Conservation (phyloP, 2,329 filamentous ascomycete species). For the Venturia nashicola region DNA sequence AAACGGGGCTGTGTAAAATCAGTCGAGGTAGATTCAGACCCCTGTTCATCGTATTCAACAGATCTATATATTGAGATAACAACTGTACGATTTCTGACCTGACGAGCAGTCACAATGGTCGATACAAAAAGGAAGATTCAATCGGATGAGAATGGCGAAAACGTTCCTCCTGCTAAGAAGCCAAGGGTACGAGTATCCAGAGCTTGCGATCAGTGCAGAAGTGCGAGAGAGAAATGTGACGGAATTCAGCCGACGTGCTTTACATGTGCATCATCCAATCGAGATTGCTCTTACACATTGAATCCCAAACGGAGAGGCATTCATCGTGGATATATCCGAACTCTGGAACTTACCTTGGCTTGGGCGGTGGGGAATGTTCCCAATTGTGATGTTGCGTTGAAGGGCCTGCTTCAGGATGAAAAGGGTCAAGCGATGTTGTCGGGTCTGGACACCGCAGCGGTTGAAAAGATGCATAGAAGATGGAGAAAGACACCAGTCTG, state of each 20-base stretch:
- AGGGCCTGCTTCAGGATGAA: conserved; percentile 38
- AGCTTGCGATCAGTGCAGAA: conserved; percentile 48
- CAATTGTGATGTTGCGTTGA: conserved; percentile 46
- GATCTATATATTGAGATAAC: neutral
- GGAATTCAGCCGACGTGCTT: conserved; percentile 54
- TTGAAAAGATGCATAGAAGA: conserved; percentile 44
- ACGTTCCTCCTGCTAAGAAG: neutral
- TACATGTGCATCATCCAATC: conserved; percentile 50
- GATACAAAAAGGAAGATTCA: conserved; percentile 4
- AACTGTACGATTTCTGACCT: neutral
- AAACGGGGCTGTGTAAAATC: neutral
- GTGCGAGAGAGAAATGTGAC: conserved; percentile 60
- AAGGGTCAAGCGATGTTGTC: conserved; percentile 36
- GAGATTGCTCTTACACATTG: conserved; percentile 59
- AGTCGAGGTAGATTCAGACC: neutral
- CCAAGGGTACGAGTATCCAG: conserved; percentile 8
- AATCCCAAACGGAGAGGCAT: conserved; percentile 66
- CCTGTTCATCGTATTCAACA: neutral
- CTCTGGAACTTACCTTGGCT: conserved; percentile 56
- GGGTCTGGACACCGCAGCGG: conserved; percentile 40
- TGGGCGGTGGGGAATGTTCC: conserved; percentile 52
- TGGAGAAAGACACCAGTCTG: conserved; percentile 54
- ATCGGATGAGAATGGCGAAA: neutral
- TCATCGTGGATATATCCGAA: conserved; percentile 68
- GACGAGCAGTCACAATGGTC: neutral